Conservation (phyloP, 805 yeast genomes). For the Yarrowia sp. region DNA sequence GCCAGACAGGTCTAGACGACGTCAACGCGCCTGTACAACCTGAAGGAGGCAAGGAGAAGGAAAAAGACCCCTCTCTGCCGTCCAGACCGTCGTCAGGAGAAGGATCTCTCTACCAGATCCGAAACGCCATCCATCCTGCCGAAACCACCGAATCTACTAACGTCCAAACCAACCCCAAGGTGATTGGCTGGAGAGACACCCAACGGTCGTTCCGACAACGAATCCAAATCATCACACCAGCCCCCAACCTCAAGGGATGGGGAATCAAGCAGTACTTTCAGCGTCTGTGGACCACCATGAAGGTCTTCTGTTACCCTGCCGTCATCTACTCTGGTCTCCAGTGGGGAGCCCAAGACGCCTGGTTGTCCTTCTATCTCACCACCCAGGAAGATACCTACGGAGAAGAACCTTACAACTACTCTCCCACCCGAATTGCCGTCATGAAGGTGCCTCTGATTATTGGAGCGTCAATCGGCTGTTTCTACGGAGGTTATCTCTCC, state of each 20-base stretch:
- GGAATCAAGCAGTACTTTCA: conserved; percentile 64
- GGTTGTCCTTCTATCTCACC: conserved; percentile 69
- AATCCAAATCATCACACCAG: conserved; percentile 42
- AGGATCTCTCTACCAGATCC: neutral
- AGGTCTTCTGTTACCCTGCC: conserved; percentile 44
- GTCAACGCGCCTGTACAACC: neutral
- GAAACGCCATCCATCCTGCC: neutral
- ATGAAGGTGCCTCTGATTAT: conserved; percentile 67
- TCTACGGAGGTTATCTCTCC: conserved; percentile 48
- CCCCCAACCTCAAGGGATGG: conserved; percentile 54
- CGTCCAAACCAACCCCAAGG: conserved; percentile 22
- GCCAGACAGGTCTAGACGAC: conserved; percentile 3
- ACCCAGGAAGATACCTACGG: conserved; percentile 67
- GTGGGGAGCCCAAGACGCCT: conserved; percentile 80
- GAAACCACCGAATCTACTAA: neutral
- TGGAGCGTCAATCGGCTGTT: conserved; percentile 51
- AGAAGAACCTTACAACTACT: conserved; percentile 63
- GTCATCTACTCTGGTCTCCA: conserved; percentile 61
- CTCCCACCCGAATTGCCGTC: conserved; percentile 63
- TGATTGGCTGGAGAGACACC: conserved; percentile 37
- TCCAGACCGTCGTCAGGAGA: neutral
- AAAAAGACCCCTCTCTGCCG: neutral
- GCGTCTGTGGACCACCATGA: conserved; percentile 48
- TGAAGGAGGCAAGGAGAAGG: neutral
- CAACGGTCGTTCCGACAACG: conserved; percentile 44